These are phyloP conservation scores for Hyaloscypha bicolor DNA, from an alignment of 495 filamentous ascomycete genomes.

Conservation along the genomic window DNA sequence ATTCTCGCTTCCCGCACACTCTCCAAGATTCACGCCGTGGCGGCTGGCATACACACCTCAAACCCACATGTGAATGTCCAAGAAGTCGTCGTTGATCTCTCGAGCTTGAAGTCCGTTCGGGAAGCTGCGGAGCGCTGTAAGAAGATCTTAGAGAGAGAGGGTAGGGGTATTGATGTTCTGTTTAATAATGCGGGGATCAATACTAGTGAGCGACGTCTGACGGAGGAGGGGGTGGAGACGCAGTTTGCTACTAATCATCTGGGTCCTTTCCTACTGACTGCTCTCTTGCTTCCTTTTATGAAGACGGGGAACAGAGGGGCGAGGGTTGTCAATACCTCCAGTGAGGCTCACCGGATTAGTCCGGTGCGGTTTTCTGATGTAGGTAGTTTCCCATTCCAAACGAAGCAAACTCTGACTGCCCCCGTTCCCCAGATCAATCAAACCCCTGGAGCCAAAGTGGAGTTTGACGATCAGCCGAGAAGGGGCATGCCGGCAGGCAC, in stretches of 20 bases:
- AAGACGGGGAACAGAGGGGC: not conserved
- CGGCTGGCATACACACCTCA: not conserved
- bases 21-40: conserved; percentile 36
- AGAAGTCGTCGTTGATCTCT: conserved; percentile 23
- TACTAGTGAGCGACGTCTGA: conserved; percentile 1
- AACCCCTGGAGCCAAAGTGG: conserved; percentile 5
- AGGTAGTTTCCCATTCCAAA: not conserved
- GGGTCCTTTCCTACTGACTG: conserved; percentile 61
- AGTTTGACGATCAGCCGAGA: conserved; percentile 18
- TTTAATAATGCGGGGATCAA: conserved; percentile 41
- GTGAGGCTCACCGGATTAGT: conserved; percentile 21
- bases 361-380: conserved; percentile 23
- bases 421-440: conserved; percentile 7
- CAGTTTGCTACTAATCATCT: conserved; percentile 64
- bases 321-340: conserved; percentile 18
- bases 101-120: conserved; percentile 19
- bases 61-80: conserved; percentile 1
- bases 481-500: conserved; percentile 14
- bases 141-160: conserved; percentile 10
- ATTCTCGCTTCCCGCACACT: conserved; percentile 47
- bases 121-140: conserved; percentile 37
- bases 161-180: conserved; percentile 35
- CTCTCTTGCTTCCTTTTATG: conserved; percentile 44
- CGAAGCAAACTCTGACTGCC: not conserved
- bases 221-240: conserved; percentile 47